Evolutionary conservation across 2,329 filamentous ascomycete species (phyloP).

Genomic region (Colletotrichum paranaense): DNA sequence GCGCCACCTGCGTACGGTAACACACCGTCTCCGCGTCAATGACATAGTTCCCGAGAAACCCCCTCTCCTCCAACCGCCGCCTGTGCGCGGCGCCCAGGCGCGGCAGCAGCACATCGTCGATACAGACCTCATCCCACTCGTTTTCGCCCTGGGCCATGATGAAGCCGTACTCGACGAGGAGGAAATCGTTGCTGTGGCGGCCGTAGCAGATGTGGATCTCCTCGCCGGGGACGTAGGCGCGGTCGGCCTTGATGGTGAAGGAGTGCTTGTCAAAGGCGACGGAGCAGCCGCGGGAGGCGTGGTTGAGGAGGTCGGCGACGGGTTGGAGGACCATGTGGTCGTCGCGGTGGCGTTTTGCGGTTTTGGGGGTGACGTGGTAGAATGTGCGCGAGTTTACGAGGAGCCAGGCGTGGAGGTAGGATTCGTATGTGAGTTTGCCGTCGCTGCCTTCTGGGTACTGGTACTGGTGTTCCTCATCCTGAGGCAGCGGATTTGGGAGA

Average conservation of each 20-base stretch:
- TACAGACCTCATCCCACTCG: constrained; percentile 60
- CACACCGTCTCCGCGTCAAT: constrained; percentile 63
- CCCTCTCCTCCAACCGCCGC: constrained; percentile 53
- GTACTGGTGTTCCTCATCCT: too few relatives aligned
- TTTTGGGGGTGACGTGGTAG: constrained; percentile 63
- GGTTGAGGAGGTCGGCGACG: constrained; percentile 79
- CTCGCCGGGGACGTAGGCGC: constrained; percentile 64
- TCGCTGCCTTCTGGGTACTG: too few relatives aligned
- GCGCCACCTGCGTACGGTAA: constrained; percentile 66
- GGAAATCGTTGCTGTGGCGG: constrained; percentile 76
- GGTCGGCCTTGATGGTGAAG: constrained; percentile 66
- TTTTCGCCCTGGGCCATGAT: constrained; percentile 57
- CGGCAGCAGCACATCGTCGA: constrained; percentile 60
- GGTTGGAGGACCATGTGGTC: constrained; percentile 78
- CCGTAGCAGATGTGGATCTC: constrained; percentile 80
- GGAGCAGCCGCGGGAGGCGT: constrained; percentile 60
- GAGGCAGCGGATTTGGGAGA: constrained; percentile 37
- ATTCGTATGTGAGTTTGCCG: constrained; percentile 44
- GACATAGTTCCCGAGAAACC: constrained; percentile 63
- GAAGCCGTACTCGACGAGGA: constrained; percentile 76
- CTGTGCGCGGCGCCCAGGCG: constrained; percentile 48
- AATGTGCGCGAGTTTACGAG: constrained; percentile 73
- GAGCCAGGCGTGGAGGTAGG: constrained; percentile 68
- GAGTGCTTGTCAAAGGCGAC: constrained; percentile 61
- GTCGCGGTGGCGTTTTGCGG: constrained; percentile 54